Percentiles rank a stretch among this genome's conserved stretches.
These are phyloP conservation scores for Phyllosticta citriasiana DNA, from an alignment of 2,329 filamentous ascomycete genomes.

Conservation along the genomic window DNA sequence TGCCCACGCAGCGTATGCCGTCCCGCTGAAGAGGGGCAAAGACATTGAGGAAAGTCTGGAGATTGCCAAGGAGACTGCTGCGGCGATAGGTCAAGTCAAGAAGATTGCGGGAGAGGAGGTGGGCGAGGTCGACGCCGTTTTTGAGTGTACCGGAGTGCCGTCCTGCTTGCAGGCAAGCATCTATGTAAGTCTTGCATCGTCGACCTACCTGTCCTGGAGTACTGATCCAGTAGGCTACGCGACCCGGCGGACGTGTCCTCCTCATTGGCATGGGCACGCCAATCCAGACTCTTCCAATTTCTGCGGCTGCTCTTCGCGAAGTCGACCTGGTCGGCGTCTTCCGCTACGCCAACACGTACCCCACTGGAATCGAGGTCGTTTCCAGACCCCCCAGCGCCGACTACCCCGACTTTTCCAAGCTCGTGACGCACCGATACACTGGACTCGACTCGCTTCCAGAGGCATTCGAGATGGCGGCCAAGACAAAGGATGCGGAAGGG, in stretches of 20 bases:
- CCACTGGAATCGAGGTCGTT: constrained; percentile 55
- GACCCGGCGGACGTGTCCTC: constrained; percentile 60
- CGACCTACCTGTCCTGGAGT: neutral
- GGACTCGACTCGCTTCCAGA: constrained; percentile 52
- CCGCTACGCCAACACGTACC: constrained; percentile 51
- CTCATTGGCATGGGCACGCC: constrained; percentile 74
- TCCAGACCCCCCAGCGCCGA: constrained; percentile 32
- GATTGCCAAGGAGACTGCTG: constrained; percentile 42
- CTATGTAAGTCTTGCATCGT: constrained; percentile 38
- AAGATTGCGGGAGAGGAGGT: constrained; percentile 23
- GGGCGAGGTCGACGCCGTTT: constrained; percentile 57
- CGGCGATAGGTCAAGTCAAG: constrained; percentile 29
- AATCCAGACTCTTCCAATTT: constrained; percentile 63
- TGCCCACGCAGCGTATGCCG: constrained; percentile 35
- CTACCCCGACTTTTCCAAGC: constrained; percentile 55
- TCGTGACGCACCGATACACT: constrained; percentile 64
- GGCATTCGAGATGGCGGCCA: constrained; percentile 61
- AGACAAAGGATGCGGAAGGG: constrained; percentile 56
- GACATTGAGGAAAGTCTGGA: constrained; percentile 44
- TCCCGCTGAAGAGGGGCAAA: constrained; percentile 37
- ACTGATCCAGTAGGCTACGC: constrained; percentile 39
- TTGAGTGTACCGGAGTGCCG: constrained; percentile 70
- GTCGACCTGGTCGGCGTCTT: constrained; percentile 57
- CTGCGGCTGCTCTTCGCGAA: constrained; percentile 61
- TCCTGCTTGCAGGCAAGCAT: constrained; percentile 66